phyloP scores from a whole-genome alignment of 2,329 filamentous ascomycete species.

The Graphiopsis chlorocephala region DNA sequence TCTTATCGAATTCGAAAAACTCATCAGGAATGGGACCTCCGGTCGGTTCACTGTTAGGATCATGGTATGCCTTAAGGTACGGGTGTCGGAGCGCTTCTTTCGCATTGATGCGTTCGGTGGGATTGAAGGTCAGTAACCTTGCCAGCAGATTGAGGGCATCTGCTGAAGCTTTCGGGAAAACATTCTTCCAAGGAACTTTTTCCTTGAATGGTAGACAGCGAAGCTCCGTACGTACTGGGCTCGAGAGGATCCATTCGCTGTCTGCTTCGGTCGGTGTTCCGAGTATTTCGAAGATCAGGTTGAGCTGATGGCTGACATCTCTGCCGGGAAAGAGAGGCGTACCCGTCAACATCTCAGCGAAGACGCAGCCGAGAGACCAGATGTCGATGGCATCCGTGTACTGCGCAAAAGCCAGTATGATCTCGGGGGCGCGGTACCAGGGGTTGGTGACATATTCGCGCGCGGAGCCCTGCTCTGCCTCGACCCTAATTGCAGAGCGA shows the following conservation, averaged over 20 bases:
- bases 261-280: constrained; percentile 99
- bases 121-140: constrained; percentile 97
- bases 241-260: constrained; percentile 99
- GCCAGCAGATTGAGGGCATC: constrained; percentile 89
- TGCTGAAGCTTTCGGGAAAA: constrained; percentile 98
- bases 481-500: constrained; percentile 86
- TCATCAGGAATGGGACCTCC: constrained; percentile 95
- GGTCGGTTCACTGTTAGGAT: constrained; percentile 96
- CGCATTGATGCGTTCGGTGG: constrained; percentile 95
- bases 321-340: constrained; percentile 98
- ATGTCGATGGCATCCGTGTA: constrained; percentile 99
- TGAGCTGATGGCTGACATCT: constrained; percentile 98
- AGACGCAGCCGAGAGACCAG: constrained; percentile 96
- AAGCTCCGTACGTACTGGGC: constrained; percentile 95
- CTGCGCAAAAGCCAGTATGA: constrained; percentile 99
- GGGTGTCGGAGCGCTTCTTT: constrained; percentile 97
- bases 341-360: constrained; percentile 97
- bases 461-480: constrained; percentile 99
- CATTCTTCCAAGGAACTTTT: constrained; percentile 95
- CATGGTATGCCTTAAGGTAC: constrained; percentile 97
- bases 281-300: constrained; percentile 92
- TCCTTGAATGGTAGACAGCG: constrained; percentile 98
- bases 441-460: constrained; percentile 99
- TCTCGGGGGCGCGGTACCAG: constrained; percentile 98
- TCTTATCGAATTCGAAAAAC: constrained; percentile 99